Percentiles rank a stretch among this genome's conserved stretches.
Conservation (phyloP, 371 early-diverging fungal species). For the Apophysomyces ossiformis region DNA sequence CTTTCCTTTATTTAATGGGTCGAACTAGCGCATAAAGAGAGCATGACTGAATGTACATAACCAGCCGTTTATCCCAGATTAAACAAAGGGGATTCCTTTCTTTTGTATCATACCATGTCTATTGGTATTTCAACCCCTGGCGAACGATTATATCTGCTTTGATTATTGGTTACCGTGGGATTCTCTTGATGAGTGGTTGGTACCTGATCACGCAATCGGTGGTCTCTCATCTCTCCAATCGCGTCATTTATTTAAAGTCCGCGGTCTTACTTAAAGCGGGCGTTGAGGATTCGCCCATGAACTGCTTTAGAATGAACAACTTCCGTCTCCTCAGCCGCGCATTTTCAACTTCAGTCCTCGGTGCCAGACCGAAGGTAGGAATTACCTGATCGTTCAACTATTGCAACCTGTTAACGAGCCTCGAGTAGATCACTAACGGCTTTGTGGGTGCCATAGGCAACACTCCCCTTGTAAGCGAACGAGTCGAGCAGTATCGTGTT, state of each 20-base stretch:
- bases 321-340: conserved; percentile 43
- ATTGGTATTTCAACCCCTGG: too few relatives aligned
- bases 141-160: too few relatives aligned
- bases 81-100: too few relatives aligned
- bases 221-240: conserved; percentile 2
- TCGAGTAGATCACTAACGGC: conserved; percentile 65
- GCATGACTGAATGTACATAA: too few relatives aligned
- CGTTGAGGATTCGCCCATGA: conserved; percentile 3
- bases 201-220: conserved; percentile 6
- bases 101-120: too few relatives aligned
- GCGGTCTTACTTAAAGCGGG: not conserved
- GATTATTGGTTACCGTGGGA: not conserved
- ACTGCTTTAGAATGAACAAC: conserved; percentile 32
- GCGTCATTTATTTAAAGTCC: conserved; percentile 16
- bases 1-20: too few relatives aligned
- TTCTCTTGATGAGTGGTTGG: not conserved
- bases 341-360: conserved; percentile 53
- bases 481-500: too few relatives aligned
- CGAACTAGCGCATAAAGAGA: too few relatives aligned
- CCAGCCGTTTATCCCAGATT: too few relatives aligned
- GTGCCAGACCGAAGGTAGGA: conserved; percentile 35
- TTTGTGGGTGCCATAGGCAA: conserved; percentile 94
- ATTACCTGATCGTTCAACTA: not conserved
- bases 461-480: conserved; percentile 82
- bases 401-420: not conserved